phyloP scores from a whole-genome alignment of 225 moss, liverwort and hornwort genomes.

The Bryoerythrophyllum caledonicum region DNA sequence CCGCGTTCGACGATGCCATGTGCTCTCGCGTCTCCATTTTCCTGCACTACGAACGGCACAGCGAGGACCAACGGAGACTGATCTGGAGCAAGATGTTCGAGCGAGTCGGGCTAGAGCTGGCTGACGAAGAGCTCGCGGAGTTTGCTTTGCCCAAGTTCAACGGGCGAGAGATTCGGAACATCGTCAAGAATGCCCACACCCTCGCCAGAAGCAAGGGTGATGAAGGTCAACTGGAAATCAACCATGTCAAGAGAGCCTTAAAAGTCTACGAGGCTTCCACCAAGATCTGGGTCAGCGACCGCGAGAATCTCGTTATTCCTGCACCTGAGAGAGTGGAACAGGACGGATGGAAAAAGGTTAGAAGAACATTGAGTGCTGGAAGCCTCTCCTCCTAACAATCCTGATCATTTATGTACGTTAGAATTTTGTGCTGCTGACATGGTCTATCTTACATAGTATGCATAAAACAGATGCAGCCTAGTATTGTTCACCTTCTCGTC shows the following conservation, averaged over 20 bases:
- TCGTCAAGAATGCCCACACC: conserved; percentile 29
- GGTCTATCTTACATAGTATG: too few species aligned
- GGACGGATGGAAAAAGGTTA: neutral
- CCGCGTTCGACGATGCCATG: neutral
- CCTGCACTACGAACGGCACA: neutral
- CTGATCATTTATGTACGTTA: neutral
- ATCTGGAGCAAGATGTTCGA: neutral
- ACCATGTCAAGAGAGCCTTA: neutral
- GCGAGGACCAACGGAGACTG: neutral
- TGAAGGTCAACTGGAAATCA: neutral
- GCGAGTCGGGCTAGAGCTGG: neutral
- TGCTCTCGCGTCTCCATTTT: neutral
- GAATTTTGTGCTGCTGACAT: too few species aligned
- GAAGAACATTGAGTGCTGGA: neutral
- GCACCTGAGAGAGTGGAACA: neutral
- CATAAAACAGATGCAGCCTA: too few species aligned
- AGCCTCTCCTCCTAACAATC: neutral
- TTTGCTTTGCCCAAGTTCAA: conserved; percentile 27
- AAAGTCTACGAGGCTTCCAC: neutral
- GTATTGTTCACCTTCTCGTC: neutral
- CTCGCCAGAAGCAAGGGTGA: neutral
- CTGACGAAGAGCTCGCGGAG: neutral
- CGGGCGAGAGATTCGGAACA: conserved; percentile 52
- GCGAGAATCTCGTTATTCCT: neutral
- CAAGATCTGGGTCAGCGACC: neutral